A percentile compares a stretch with the other conserved stretches of the same genome.
phyloP scores from a whole-genome alignment of 768 basidiomycete genomes.

The Pleurotus salmoneostramineus region DNA sequence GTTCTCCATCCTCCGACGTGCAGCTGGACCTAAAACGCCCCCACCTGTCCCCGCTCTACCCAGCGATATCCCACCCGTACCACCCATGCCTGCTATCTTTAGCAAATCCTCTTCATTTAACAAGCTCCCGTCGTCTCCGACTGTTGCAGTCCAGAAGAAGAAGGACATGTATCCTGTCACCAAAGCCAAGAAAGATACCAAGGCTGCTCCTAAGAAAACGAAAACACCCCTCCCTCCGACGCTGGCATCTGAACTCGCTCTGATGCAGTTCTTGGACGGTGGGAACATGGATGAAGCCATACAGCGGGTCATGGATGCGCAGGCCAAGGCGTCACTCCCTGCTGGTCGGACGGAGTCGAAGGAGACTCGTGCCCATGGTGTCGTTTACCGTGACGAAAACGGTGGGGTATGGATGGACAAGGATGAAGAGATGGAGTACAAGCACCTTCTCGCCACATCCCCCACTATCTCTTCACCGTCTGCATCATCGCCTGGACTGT shows the following conservation, averaged over 20 bases:
- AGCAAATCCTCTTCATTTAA: slow-evolving; percentile 11
- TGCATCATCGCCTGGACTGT: not conserved
- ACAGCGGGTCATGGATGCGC: slow-evolving; percentile 49
- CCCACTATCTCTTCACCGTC: not conserved
- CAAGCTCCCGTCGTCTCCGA: slow-evolving; percentile 16
- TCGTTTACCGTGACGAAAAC: slow-evolving; percentile 53
- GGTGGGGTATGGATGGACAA: slow-evolving; percentile 71
- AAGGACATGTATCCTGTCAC: slow-evolving; percentile 32
- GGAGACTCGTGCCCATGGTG: not conserved
- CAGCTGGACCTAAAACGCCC: slow-evolving; percentile 30
- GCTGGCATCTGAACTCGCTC: slow-evolving; percentile 60
- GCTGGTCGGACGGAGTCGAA: slow-evolving; percentile 3
- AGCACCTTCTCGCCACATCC: slow-evolving; percentile 42
- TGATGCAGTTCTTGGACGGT: slow-evolving; percentile 69
- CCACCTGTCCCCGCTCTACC: slow-evolving; percentile 18
- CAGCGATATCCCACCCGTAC: slow-evolving; percentile 17
- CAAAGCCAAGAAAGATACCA: not conserved
- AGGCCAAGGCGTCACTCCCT: slow-evolving; percentile 41
- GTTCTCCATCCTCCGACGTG: slow-evolving; percentile 36
- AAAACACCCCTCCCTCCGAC: slow-evolving; percentile 35
- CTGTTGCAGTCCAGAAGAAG: slow-evolving; percentile 48
- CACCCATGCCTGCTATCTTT: slow-evolving; percentile 14
- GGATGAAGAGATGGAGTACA: slow-evolving; percentile 69
- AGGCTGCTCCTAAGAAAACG: not conserved
- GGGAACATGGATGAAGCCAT: slow-evolving; percentile 54